Percentiles rank a stretch among this genome's conserved stretches.
These are phyloP conservation scores for Clavaria fumosa DNA, from an alignment of 768 basidiomycete genomes.

Conservation along the genomic window DNA sequence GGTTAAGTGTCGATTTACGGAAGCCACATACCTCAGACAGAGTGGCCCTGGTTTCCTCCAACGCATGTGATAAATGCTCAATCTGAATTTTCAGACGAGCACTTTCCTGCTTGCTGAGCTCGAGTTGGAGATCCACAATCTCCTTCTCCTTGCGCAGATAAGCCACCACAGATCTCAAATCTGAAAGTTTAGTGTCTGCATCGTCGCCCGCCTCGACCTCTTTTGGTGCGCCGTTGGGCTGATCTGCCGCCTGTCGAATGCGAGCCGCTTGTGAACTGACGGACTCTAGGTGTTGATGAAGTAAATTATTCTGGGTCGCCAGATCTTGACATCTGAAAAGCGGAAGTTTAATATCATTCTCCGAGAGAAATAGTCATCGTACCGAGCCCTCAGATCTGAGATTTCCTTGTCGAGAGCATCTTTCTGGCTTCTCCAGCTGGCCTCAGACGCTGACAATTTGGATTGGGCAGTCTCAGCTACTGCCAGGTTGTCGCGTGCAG, in stretches of 20 bases:
- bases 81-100: slow-evolving; percentile 58
- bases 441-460: slow-evolving; percentile 55
- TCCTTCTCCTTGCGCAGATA: slow-evolving; percentile 86
- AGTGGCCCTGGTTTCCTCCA: slow-evolving; percentile 55
- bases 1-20: neutral
- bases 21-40: slow-evolving; percentile 46
- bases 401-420: slow-evolving; percentile 68
- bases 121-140: slow-evolving; percentile 76
- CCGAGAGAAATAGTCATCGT: slow-evolving; percentile 10
- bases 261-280: slow-evolving; percentile 70
- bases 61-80: slow-evolving; percentile 50
- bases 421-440: slow-evolving; percentile 70
- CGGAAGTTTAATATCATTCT: neutral
- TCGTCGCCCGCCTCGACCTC: slow-evolving; percentile 36
- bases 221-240: slow-evolving; percentile 24
- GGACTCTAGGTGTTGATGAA: slow-evolving; percentile 75
- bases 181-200: slow-evolving; percentile 47
- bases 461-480: slow-evolving; percentile 61
- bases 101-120: slow-evolving; percentile 65
- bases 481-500: slow-evolving; percentile 41
- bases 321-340: slow-evolving; percentile 52
- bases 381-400: slow-evolving; percentile 57
- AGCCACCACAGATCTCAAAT: slow-evolving; percentile 62
- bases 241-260: slow-evolving; percentile 57
- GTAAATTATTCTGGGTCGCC: slow-evolving; percentile 53